Evolutionary conservation across 345 rosid species (phyloP), one percentile per base, ranked within the genome.

Genomic region (Streptanthus diversifolius): DNA sequence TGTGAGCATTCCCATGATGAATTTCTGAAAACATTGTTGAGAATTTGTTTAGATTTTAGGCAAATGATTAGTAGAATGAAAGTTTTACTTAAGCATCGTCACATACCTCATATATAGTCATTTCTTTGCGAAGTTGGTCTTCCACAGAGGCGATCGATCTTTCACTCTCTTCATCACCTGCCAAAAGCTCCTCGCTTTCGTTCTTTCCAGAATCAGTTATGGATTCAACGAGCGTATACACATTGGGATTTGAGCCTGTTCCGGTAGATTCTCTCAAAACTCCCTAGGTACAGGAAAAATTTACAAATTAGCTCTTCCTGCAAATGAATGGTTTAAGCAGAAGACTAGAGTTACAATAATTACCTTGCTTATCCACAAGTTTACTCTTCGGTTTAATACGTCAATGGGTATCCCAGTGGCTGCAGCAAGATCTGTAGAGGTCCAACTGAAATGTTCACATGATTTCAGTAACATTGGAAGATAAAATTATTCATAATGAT

Each of bases 361-460:
- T 75, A 91, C 99, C 95, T 95, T 91, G 90, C 88, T 88, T 76
- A 87, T 85, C 97, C 97, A 95, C 61, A 90, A 91, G 77, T 80
- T 85, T 53, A 90, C 88, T 78, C 90, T 85, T 64, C 96, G 87
- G 74, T 78, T 85, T 49, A 95, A 83, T 63, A 80, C 76, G 52
- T 91, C 97, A 58, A 75, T 77, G 10, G 99, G 95, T 65, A 91
- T 73, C 29, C 95, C 97, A 77, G 80, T 73, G 65, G 82, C 87
- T 70, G 67, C 64, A 54, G 97, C 88, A 67, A 95, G 97, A 75
- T 85, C 83, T 66, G 73, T 84, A 25, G 88, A 86, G 32, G 87
- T 87, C 96, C 99, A 95, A 80, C 99, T 95, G 81, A 81, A 69
- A 63, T 12, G n/a, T 44, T 48, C 29, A 53, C 47, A 39, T 59